These are phyloP conservation scores for Eleusine indica DNA, from an alignment of 176 grass and related monocot genomes.

Conservation along the genomic window DNA sequence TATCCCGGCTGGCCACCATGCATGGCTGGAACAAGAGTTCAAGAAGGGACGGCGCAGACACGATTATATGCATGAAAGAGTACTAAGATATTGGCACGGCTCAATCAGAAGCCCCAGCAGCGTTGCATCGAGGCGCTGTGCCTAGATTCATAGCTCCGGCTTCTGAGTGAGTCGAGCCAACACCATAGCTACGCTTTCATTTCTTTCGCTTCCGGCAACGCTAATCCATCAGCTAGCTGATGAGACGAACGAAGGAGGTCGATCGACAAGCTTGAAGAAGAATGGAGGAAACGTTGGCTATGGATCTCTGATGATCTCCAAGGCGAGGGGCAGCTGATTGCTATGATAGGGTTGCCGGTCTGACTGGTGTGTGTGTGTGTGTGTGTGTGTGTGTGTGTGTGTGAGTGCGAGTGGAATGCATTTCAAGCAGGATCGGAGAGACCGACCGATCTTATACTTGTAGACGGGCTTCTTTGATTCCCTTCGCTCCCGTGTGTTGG, in stretches of 20 bases:
- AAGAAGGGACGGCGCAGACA: not conserved
- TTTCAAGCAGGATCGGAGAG: not conserved
- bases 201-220: not conserved
- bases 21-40: not conserved
- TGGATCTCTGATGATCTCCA: not conserved
- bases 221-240: not conserved
- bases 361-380: not conserved
- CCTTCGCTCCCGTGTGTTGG: conserved; percentile 21
- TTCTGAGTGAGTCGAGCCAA: conserved; percentile 79
- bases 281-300: not conserved
- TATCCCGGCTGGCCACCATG: not conserved
- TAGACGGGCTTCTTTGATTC: conserved; percentile 12
- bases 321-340: not conserved
- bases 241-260: too few relatives aligned
- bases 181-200: conserved; percentile 75
- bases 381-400: not conserved
- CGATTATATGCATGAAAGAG: conserved; percentile 68
- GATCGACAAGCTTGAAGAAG: not conserved
- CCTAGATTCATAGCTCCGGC: not conserved
- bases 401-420: not conserved
- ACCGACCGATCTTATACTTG: conserved; percentile 36
- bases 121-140: not conserved
- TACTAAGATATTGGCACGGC: conserved; percentile 99
- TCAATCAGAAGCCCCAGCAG: conserved; percentile 58
- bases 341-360: conserved; percentile 15